Percentiles rank a stretch among this genome's conserved stretches.
Evolutionary conservation across 805 yeast genomes (phyloP).

Genomic region (Teunomyces pallodes): DNA sequence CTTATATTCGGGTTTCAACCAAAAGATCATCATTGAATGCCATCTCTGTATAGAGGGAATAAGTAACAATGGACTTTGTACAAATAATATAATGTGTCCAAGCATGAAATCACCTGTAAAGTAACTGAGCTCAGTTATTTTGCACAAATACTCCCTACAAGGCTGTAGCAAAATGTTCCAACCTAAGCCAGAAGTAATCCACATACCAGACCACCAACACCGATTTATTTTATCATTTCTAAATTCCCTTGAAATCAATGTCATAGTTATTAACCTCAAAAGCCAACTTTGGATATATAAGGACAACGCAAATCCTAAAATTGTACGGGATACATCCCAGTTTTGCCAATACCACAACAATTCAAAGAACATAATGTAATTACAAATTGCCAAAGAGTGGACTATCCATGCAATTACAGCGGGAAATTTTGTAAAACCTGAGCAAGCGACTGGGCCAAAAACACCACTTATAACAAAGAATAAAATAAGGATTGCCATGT

Average conservation of each 20-base stretch:
- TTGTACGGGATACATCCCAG: slow-evolving; percentile 58
- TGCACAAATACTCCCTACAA: slow-evolving; percentile 59
- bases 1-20: slow-evolving; percentile 61
- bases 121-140: slow-evolving; percentile 62
- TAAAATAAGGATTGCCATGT: slow-evolving; percentile 37
- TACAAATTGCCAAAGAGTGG: slow-evolving; percentile 52
- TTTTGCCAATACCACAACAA: slow-evolving; percentile 66
- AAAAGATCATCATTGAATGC: slow-evolving; percentile 65
- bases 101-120: slow-evolving; percentile 64
- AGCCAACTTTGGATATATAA: slow-evolving; percentile 57
- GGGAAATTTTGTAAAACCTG: slow-evolving; percentile 46
- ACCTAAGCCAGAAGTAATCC: slow-evolving; percentile 63
- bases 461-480: slow-evolving; percentile 45
- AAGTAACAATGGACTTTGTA: slow-evolving; percentile 59
- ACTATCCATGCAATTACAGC: slow-evolving; percentile 53
- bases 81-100: slow-evolving; percentile 55
- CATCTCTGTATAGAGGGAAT: slow-evolving; percentile 63
- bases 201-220: slow-evolving; percentile 77
- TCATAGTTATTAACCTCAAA: slow-evolving; percentile 48
- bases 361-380: slow-evolving; percentile 57
- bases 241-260: slow-evolving; percentile 60
- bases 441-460: slow-evolving; percentile 48
- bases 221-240: slow-evolving; percentile 57
- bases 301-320: slow-evolving; percentile 59
- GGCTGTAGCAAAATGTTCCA: slow-evolving; percentile 64